A percentile compares a stretch with the other conserved stretches of the same genome.
phyloP scores from a whole-genome alignment of 306 rosid genomes.

The Cucurbita ficifolia region DNA sequence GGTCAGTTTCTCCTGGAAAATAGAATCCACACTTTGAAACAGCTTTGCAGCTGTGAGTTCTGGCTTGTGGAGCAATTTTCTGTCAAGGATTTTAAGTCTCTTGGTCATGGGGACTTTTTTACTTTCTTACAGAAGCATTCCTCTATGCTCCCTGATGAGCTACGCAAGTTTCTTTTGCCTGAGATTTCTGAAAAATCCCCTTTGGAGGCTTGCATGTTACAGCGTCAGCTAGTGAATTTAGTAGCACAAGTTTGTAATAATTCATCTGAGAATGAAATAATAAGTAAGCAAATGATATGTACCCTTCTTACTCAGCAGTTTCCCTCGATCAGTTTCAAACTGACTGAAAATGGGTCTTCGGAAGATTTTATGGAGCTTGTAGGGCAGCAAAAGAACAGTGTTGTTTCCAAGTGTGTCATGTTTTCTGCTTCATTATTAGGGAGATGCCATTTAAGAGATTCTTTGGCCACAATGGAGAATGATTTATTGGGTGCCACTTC shows the following conservation, averaged over 20 bases:
- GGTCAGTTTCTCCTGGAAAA: slow-evolving; percentile 19
- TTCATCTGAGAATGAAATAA: slow-evolving; percentile 39
- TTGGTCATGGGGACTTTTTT: slow-evolving; percentile 69
- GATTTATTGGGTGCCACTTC: slow-evolving; percentile 15
- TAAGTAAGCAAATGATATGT: slow-evolving; percentile 38
- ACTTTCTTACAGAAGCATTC: slow-evolving; percentile 40
- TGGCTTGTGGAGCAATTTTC: slow-evolving; percentile 64
- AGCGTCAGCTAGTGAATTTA: slow-evolving; percentile 43
- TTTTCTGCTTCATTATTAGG: slow-evolving; percentile 53
- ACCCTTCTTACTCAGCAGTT: slow-evolving; percentile 56
- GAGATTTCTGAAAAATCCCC: slow-evolving; percentile 24
- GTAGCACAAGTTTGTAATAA: slow-evolving; percentile 62
- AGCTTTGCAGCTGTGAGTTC: slow-evolving; percentile 50
- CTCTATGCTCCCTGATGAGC: slow-evolving; percentile 45
- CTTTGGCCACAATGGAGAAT: slow-evolving; percentile 23
- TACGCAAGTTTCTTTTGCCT: slow-evolving; percentile 27
- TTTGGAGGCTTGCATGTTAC: slow-evolving; percentile 46
- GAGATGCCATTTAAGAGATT: slow-evolving; percentile 21
- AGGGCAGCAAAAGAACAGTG: slow-evolving; percentile 25
- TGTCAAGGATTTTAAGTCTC: slow-evolving; percentile 45
- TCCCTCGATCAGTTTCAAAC: slow-evolving; percentile 48
- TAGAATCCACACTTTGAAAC: slow-evolving; percentile 31
- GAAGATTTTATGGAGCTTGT: slow-evolving; percentile 37
- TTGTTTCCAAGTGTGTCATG: slow-evolving; percentile 42
- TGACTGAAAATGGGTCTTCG: slow-evolving; percentile 32